A percentile compares a stretch with the other conserved stretches of the same genome.
These are phyloP conservation scores for Achaetomiella virescens DNA, from an alignment of 495 filamentous ascomycete genomes.

Conservation along the genomic window DNA sequence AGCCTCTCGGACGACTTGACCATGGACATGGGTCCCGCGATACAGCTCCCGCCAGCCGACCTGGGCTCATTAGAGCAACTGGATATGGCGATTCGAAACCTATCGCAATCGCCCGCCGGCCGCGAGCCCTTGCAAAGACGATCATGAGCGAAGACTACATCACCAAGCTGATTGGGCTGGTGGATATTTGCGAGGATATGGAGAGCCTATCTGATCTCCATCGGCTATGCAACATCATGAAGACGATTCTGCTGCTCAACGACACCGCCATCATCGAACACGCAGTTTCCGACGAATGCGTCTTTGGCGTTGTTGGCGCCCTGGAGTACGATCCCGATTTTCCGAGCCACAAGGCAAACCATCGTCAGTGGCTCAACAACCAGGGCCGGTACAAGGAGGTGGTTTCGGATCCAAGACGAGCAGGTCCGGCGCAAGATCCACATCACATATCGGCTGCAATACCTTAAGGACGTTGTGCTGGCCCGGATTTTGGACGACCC, in stretches of 20 bases:
- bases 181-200: constrained; percentile 81
- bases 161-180: constrained; percentile 73
- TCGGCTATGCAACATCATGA: constrained; percentile 95
- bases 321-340: constrained; percentile 98
- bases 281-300: constrained; percentile 80
- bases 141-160: constrained; percentile 84
- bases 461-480: constrained; percentile 96
- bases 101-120: constrained; percentile 65
- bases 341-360: constrained; percentile 96
- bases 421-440: constrained; percentile 86
- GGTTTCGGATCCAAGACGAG: constrained; percentile 77
- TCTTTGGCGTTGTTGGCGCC: constrained; percentile 90
- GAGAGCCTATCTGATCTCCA: constrained; percentile 83
- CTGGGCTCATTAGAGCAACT: constrained; percentile 77
- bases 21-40: constrained; percentile 59
- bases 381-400: constrained; percentile 93
- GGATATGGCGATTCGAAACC: constrained; percentile 69
- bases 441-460: constrained; percentile 90
- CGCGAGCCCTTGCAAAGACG: constrained; percentile 88
- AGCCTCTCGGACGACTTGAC: constrained; percentile 77
- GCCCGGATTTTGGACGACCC: constrained; percentile 95
- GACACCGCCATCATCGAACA: constrained; percentile 91
- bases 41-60: constrained; percentile 70
- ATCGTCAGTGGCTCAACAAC: constrained; percentile 85
- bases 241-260: constrained; percentile 87